phyloP scores from a whole-genome alignment of 1,139 yeast genomes.

The Debaryomyces psychrophilus region DNA sequence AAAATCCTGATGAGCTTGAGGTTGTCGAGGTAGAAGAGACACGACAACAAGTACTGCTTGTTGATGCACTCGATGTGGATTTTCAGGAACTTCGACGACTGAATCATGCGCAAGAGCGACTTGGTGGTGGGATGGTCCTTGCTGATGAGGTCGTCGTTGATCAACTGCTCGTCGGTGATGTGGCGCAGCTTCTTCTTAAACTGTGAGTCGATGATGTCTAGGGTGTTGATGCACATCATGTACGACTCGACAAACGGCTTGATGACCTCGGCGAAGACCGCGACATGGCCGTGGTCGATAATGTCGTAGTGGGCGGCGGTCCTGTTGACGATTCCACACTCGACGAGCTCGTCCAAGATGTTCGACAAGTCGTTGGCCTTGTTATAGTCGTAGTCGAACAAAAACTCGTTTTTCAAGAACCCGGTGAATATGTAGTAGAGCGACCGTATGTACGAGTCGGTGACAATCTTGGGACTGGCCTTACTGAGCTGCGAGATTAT shows the following conservation, averaged over 20 bases:
- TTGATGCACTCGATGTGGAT: slow-evolving; percentile 40
- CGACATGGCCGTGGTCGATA: slow-evolving; percentile 27
- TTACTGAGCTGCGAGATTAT: slow-evolving; percentile 26
- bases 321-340: slow-evolving; percentile 13
- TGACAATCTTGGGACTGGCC: slow-evolving; percentile 16
- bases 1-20: slow-evolving; percentile 40
- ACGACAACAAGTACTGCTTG: slow-evolving; percentile 48
- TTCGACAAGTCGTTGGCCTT: slow-evolving; percentile 31
- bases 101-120: slow-evolving; percentile 38
- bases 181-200: slow-evolving; percentile 16
- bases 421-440: slow-evolving; percentile 42
- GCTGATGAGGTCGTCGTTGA: slow-evolving; percentile 31
- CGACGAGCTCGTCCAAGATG: slow-evolving; percentile 34
- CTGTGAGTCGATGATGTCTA: slow-evolving; percentile 20
- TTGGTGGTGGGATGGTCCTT: slow-evolving; percentile 43
- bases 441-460: slow-evolving; percentile 28
- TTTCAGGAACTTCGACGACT: slow-evolving; percentile 19
- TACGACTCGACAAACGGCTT: slow-evolving; percentile 47
- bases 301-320: slow-evolving; percentile 23
- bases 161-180: slow-evolving; percentile 20
- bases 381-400: slow-evolving; percentile 47
- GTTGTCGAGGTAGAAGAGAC: slow-evolving; percentile 44
- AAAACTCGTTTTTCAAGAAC: slow-evolving; percentile 47
- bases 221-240: slow-evolving; percentile 34
- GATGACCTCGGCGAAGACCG: slow-evolving; percentile 34